Base-by-base conservation (phyloP, 2,329 filamentous ascomycete genomes). In the Epichloe gansuensis region DNA sequence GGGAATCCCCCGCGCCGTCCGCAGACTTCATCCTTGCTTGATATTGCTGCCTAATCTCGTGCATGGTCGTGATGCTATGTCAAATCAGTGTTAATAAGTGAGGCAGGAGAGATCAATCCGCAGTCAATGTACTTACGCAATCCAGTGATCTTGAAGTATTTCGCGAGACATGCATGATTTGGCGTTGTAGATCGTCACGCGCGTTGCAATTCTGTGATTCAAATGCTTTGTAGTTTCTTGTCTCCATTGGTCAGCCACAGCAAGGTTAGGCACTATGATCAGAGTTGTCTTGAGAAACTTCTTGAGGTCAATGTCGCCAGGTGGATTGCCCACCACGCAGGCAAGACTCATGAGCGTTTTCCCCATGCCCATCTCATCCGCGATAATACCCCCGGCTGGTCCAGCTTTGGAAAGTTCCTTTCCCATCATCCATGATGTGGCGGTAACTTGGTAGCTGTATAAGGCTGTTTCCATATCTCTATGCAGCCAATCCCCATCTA, bases 301-400 rank as follows among this genome's bases (percentile, higher is more conserved):
- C 0, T 47, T 35, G 0, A 48, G 47, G 4, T 74, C 67, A 21
- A 73, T 67, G 9, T 68, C 53, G 0, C 66, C 57, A 0, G 70
- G 74, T 0, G 71, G 72, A 9, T 82, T 76, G 1, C 78, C 77
- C 1, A 85, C 71, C 52, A 93, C 84, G 35, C 93, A 74, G 1
- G 87, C 78, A n/a, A 95, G 73, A 27, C 81, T 80, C 57, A 87
- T 85, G 11, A 95, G 80, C 15, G 81, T 85, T 63, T 85, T 85
- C 0, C 82, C 82, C 0, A 85, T 62, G 0, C 82, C 82, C 78
- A 84, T 82, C 27, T 74, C 74, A 58, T 85, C 80, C 0, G 76
- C 77, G 0, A 84, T 57, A 2, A 85, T 68, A 0, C n/a, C 81
- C 81, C 81, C 81, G 58, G 80, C 82, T 71, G 76, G 35, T 61